A percentile compares a stretch with the other conserved stretches of the same genome.
Conservation (phyloP, 2,329 filamentous ascomycete genomes). For the Curvularia sp. region DNA sequence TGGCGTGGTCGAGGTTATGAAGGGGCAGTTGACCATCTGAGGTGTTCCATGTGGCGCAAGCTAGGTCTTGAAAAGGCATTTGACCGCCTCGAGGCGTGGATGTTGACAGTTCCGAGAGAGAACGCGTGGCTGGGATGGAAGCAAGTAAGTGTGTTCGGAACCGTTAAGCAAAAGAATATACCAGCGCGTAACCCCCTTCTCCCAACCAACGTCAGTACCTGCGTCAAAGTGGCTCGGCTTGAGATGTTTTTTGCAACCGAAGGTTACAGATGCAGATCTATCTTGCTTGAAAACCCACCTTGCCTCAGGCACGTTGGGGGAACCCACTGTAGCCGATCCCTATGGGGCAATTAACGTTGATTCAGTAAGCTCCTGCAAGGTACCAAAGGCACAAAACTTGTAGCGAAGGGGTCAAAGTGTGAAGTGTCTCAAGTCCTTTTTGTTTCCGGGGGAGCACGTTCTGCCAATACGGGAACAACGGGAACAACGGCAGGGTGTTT, state of each 20-base stretch:
- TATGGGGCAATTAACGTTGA: constrained; percentile 7
- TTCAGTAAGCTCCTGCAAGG: constrained; percentile 11
- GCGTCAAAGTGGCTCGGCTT: constrained; percentile 12
- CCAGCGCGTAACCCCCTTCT: background rate
- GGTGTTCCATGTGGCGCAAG: constrained; percentile 54
- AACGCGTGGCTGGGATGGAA: constrained; percentile 3
- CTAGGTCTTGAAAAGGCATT: constrained; percentile 48
- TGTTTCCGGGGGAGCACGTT: constrained; percentile 16
- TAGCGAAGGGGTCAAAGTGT: constrained; percentile 11
- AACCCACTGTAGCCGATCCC: constrained; percentile 5
- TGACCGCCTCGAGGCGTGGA: constrained; percentile 30
- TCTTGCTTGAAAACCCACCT: constrained; percentile 12
- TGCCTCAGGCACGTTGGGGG: constrained; percentile 18
- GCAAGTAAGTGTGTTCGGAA: background rate
- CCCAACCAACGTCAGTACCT: constrained; percentile 2
- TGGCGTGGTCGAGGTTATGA: constrained; percentile 53
- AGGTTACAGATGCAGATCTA: constrained; percentile 20
- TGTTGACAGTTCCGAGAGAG: constrained; percentile 8
- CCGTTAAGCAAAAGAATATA: constrained; percentile 3
- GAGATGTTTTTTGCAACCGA: constrained; percentile 9
- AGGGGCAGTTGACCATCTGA: constrained; percentile 38
- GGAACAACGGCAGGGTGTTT: constrained; percentile 11
- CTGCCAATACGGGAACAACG: constrained; percentile 5
- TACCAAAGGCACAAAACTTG: constrained; percentile 4
- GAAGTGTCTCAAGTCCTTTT: constrained; percentile 20